A percentile compares a stretch with the other conserved stretches of the same genome.
Conservation (phyloP, 1,284 basidiomycete species). For the Gomphus bonarii region DNA sequence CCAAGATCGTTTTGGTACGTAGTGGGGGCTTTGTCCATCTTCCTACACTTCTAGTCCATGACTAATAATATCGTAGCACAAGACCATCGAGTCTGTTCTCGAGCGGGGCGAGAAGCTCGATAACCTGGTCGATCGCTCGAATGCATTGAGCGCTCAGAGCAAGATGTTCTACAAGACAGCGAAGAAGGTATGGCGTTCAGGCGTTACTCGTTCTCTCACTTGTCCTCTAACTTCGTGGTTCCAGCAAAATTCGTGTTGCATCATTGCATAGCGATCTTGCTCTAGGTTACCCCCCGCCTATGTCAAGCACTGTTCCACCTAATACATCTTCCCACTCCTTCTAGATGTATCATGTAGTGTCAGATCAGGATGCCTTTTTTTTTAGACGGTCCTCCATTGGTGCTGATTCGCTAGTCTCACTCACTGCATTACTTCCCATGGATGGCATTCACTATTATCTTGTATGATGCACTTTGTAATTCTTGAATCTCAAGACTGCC, state of each 20-base stretch:
- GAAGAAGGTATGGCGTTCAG: slow-evolving; percentile 60
- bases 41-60: neutral
- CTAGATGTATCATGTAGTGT: neutral
- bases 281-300: neutral
- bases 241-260: slow-evolving; percentile 66
- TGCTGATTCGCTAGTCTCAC: neutral
- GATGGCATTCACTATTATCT: neutral
- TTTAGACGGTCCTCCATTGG: neutral
- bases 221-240: slow-evolving; percentile 8
- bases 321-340: neutral
- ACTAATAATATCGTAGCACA: slow-evolving; percentile 54
- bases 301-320: too few species aligned
- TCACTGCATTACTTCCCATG: neutral
- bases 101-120: slow-evolving; percentile 97
- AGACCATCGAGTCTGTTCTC: slow-evolving; percentile 97
- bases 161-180: slow-evolving; percentile 96
- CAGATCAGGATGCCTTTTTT: neutral
- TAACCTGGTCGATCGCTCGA: slow-evolving; percentile 92
- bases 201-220: slow-evolving; percentile 14
- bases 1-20: slow-evolving; percentile 91
- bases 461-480: neutral
- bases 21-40: slow-evolving; percentile 1
- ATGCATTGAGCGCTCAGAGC: slow-evolving; percentile 81
- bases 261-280: slow-evolving; percentile 20
- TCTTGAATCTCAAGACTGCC: neutral